Percentiles rank a stretch among this genome's conserved stretches.
phyloP scores from a whole-genome alignment of 1,284 basidiomycete species.

The Porodaedalea pini region DNA sequence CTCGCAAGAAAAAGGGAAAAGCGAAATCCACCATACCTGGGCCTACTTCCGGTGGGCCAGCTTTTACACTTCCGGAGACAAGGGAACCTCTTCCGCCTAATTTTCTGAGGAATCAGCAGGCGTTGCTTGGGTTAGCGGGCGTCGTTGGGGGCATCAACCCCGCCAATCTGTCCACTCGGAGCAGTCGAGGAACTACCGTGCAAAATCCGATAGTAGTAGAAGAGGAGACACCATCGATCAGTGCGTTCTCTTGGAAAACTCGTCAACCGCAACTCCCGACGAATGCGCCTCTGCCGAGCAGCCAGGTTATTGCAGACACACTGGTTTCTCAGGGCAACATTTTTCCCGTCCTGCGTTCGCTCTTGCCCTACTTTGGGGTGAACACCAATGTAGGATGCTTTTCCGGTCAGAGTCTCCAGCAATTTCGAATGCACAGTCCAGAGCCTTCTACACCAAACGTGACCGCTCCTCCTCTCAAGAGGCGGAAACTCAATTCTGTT shows the following conservation, averaged over 20 bases:
- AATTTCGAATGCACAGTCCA: conserved; percentile 14
- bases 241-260: conserved; percentile 23
- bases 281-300: conserved; percentile 47
- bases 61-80: conserved; percentile 57
- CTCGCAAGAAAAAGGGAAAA: conserved; percentile 31
- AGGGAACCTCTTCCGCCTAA: conserved; percentile 58
- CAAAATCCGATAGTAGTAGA: conserved; percentile 68
- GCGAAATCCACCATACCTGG: conserved; percentile 32
- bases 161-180: conserved; percentile 41
- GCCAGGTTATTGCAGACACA: conserved; percentile 54
- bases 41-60: conserved; percentile 39
- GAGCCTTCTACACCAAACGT: not conserved
- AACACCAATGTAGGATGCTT: conserved; percentile 10
- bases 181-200: conserved; percentile 48
- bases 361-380: conserved; percentile 10
- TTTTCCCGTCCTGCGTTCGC: conserved; percentile 47
- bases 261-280: conserved; percentile 22
- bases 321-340: conserved; percentile 61
- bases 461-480: conserved; percentile 42
- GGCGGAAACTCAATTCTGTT: conserved; percentile 58
- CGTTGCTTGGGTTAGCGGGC: conserved; percentile 66
- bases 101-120: conserved; percentile 67
- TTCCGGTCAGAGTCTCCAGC: conserved; percentile 13
- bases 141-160: conserved; percentile 62
- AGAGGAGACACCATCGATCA: conserved; percentile 41